Conservation (phyloP, 2,329 filamentous ascomycete species). For the Colletotrichum scovillei region DNA sequence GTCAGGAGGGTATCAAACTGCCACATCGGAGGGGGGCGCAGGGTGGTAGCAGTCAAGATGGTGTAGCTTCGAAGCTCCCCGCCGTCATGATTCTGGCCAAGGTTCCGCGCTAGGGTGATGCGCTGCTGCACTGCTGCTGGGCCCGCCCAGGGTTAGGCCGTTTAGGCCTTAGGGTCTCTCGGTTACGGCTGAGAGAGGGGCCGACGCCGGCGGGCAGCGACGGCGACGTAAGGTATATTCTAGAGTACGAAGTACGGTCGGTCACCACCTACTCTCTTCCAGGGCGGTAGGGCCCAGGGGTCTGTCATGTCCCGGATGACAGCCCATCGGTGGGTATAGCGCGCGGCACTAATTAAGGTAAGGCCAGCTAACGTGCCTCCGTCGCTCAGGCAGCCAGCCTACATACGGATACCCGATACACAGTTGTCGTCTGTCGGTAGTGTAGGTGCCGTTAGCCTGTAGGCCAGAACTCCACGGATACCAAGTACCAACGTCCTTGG, state of each 20-base stretch:
- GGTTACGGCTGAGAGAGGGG: constrained; percentile 15
- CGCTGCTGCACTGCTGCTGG: not conserved
- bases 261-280: not conserved
- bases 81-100: constrained; percentile 6
- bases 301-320: constrained; percentile 18
- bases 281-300: constrained; percentile 5
- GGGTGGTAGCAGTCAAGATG: not conserved
- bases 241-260: not conserved
- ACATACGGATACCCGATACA: not conserved
- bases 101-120: constrained; percentile 6
- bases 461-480: not conserved
- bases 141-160: constrained; percentile 1
- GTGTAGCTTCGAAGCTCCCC: not conserved
- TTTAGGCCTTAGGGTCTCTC: constrained; percentile 11
- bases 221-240: not conserved
- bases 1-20: not conserved
- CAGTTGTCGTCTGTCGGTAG: not conserved
- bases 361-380: not conserved
- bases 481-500: not conserved
- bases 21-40: not conserved
- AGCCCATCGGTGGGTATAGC: constrained; percentile 20
- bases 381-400: not conserved
- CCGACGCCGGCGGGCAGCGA: not conserved
- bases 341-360: constrained; percentile 4
- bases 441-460: not conserved